These are phyloP conservation scores for Dichomitus squalens DNA, from an alignment of 1,284 basidiomycete genomes.

Conservation along the genomic window DNA sequence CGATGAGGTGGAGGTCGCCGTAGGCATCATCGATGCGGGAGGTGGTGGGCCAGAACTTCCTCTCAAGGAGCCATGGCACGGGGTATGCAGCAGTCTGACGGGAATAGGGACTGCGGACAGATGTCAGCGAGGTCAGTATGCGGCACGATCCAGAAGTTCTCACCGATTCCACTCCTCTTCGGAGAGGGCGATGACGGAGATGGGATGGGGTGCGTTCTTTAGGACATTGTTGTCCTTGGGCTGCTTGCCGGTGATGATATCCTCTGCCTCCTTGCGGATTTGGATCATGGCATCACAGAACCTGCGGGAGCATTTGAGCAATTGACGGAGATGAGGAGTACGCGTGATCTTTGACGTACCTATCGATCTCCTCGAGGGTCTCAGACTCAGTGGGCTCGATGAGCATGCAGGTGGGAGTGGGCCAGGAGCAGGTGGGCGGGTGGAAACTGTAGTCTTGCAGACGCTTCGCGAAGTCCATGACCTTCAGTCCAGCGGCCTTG, in stretches of 20 bases:
- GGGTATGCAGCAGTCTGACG: slow-evolving; percentile 87
- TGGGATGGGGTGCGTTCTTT: slow-evolving; percentile 93
- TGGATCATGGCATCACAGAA: slow-evolving; percentile 98
- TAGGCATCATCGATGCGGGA: slow-evolving; percentile 90
- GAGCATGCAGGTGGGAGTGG: slow-evolving; percentile 91
- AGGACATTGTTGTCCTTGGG: slow-evolving; percentile 89
- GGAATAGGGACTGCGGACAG: slow-evolving; percentile 71
- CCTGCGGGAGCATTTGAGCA: slow-evolving; percentile 37
- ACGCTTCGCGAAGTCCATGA: slow-evolving; percentile 95
- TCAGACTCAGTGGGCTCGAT: slow-evolving; percentile 97
- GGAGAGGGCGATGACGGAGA: slow-evolving; percentile 69
- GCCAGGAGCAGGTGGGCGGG: slow-evolving; percentile 93
- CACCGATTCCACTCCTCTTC: slow-evolving; percentile 85
- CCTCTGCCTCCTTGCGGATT: slow-evolving; percentile 90
- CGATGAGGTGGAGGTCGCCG: slow-evolving; percentile 81
- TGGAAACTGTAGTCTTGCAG: slow-evolving; percentile 92
- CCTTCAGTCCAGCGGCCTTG: slow-evolving; percentile 85
- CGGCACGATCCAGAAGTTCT: slow-evolving; percentile 26
- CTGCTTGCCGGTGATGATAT: slow-evolving; percentile 84
- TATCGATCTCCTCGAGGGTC: slow-evolving; percentile 87
- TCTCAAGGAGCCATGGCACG: slow-evolving; percentile 73
- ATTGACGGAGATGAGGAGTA: neutral
- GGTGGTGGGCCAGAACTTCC: slow-evolving; percentile 95
- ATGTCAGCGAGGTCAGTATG: neutral
- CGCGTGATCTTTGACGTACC: slow-evolving; percentile 40